These are phyloP conservation scores for Crassisporium funariophilum DNA, from an alignment of 768 basidiomycete genomes.

Conservation along the genomic window DNA sequence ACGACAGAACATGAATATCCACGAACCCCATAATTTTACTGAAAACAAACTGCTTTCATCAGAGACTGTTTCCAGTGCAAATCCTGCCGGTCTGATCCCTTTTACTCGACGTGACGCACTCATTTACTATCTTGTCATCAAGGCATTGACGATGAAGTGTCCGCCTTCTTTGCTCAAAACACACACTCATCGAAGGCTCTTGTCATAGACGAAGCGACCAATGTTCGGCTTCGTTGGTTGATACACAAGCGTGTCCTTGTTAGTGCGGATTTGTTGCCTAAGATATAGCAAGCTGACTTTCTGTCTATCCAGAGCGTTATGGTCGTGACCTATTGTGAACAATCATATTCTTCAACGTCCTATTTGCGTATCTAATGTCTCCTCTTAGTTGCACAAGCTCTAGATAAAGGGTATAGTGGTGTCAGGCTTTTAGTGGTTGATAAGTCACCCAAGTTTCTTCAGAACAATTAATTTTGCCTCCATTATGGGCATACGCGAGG, in stretches of 20 bases:
- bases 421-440: background rate
- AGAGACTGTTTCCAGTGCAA: too few relatives aligned
- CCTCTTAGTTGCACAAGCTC: slow-evolving; percentile 43
- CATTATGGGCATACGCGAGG: slow-evolving; percentile 47
- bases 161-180: slow-evolving; percentile 41
- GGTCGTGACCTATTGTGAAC: slow-evolving; percentile 47
- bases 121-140: slow-evolving; percentile 5
- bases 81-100: too few relatives aligned
- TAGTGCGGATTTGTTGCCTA: slow-evolving; percentile 8
- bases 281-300: background rate
- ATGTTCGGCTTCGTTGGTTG: slow-evolving; percentile 45
- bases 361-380: background rate
- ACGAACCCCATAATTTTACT: too few relatives aligned
- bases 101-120: slow-evolving; percentile 14
- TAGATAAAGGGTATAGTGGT: slow-evolving; percentile 45
- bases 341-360: background rate
- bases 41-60: too few relatives aligned
- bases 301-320: slow-evolving; percentile 36
- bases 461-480: slow-evolving; percentile 49
- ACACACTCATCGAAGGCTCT: slow-evolving; percentile 22
- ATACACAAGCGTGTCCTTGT: slow-evolving; percentile 48
- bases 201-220: slow-evolving; percentile 44
- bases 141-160: slow-evolving; percentile 48
- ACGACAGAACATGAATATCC: too few relatives aligned
- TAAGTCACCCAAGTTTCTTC: background rate